Percentiles rank a stretch among this genome's conserved stretches.
Conservation (phyloP, 192 early-diverging fungal genomes). For the Geranomyces variabilis region DNA sequence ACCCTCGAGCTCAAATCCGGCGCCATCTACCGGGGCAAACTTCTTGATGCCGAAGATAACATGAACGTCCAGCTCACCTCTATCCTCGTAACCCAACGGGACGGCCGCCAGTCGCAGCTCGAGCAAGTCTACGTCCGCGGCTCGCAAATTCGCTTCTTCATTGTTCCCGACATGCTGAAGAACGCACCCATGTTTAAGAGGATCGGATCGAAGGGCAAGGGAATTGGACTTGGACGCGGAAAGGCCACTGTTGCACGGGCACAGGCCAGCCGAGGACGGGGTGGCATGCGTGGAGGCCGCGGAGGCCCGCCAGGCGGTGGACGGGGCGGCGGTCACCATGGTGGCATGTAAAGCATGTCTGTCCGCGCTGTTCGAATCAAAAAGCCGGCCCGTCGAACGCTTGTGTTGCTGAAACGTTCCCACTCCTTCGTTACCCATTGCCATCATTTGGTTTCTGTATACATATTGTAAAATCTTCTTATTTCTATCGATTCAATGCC, state of each 20-base stretch:
- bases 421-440: no score
- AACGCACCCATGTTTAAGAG: constrained; percentile 99
- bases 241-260: constrained; percentile 83
- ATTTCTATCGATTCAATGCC: no score
- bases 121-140: constrained; percentile 97
- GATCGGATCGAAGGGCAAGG: constrained; percentile 77
- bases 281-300: constrained; percentile 5
- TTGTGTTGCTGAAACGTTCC: no score
- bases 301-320: constrained; percentile 18
- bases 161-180: constrained; percentile 99
- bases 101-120: constrained; percentile 88
- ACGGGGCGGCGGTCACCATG: background rate
- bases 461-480: no score
- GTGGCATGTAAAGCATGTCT: background rate
- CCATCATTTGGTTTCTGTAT: no score
- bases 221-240: constrained; percentile 80
- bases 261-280: constrained; percentile 53
- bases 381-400: no score
- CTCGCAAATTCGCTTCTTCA: constrained; percentile 79
- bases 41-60: constrained; percentile 97
- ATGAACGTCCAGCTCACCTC: constrained; percentile 98
- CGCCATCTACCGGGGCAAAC: constrained; percentile 90
- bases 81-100: constrained; percentile 89
- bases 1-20: constrained; percentile 96
- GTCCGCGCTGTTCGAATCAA: no score